Evolutionary conservation across 2,329 filamentous ascomycete species (phyloP).

Genomic region (Zymoseptoria crescenta): DNA sequence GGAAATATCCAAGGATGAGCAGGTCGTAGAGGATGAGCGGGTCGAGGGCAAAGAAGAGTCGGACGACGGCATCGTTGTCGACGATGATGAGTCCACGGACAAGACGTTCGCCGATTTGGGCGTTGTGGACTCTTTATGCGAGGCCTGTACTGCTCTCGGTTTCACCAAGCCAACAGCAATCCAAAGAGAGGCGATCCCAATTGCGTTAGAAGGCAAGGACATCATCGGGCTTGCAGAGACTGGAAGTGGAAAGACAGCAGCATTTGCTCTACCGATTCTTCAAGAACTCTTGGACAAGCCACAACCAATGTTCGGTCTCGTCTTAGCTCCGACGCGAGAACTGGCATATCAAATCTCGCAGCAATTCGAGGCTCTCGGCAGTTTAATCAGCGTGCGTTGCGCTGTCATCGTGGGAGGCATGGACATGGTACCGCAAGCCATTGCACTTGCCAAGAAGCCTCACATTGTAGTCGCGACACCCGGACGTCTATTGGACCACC

Average conservation of each 20-base stretch:
- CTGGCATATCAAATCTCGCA: constrained; percentile 85
- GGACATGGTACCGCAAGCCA: constrained; percentile 88
- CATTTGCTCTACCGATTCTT: constrained; percentile 87
- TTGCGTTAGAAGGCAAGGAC: constrained; percentile 71
- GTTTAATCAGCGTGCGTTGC: constrained; percentile 77
- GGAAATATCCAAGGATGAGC: constrained; percentile 4
- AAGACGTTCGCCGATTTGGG: constrained; percentile 68
- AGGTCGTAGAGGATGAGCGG: constrained; percentile 16
- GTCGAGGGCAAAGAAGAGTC: constrained; percentile 18
- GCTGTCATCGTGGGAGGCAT: constrained; percentile 79
- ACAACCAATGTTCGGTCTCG: constrained; percentile 75
- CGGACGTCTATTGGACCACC: constrained; percentile 78
- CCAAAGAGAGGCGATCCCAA: constrained; percentile 74
- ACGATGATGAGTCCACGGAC: constrained; percentile 23
- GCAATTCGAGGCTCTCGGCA: constrained; percentile 78
- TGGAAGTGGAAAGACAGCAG: constrained; percentile 90
- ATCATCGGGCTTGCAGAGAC: constrained; percentile 93
- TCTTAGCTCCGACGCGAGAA: constrained; percentile 89
- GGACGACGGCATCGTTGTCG: constrained; percentile 18
- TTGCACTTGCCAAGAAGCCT: constrained; percentile 90
- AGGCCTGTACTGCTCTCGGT: constrained; percentile 73
- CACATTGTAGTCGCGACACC: constrained; percentile 92
- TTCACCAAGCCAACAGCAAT: constrained; percentile 87
- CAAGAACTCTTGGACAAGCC: constrained; percentile 85
- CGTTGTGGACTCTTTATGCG: constrained; percentile 77